Evolutionary conservation across 2,329 filamentous ascomycete species (phyloP), one percentile per base, ranked within the genome.

Genomic region (Epicoccum nigrum): DNA sequence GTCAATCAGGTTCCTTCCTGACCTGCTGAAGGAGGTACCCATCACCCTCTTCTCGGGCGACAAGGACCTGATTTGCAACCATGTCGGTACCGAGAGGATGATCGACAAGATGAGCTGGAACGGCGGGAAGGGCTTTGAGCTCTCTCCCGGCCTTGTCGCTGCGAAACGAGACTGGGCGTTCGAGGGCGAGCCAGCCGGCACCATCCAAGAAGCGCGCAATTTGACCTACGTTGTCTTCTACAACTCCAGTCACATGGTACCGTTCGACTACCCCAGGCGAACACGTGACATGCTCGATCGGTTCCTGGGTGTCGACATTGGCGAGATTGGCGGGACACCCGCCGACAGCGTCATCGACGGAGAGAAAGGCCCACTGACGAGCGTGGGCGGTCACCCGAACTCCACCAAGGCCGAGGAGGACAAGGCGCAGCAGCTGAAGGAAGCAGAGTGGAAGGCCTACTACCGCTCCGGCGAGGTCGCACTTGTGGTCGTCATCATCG

Each of bases 221-320:
- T 77, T 99, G 55, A 97, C 94, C 1, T 99, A 99, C 69, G 87
- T 99, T 25, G 81, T 95, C 32, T 96, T 97, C 76, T 90, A 96
- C 79, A 96, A 99, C 73, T 86, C 91, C 13, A 96, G 90, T 41
- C 94, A 99, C 74, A 99, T 99, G 94, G 94, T 99, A 1, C 95
- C 94, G 1, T 97, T 94, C 68, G 93, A 99, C 74, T 89, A 89
- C 64, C 87, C 93, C 1, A 86, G 91, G 39, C 87, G 92, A 54
- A 89, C 87, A 16, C 85, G 93, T 55, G 94, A 97, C 72, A 99
- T 99, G 94, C 85, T 99, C 13, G 93, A 99, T 74, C 89, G 94
- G 32, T 96, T 99, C 76, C 91, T 97, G 83, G 85, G 86, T 40
- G 90, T 99, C 32, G 92, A 97, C 69, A 95, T 97, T 60, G 88